These are phyloP conservation scores for Annona squamosa DNA, from an alignment of 164 flowering plant genomes.

Conservation along the genomic window DNA sequence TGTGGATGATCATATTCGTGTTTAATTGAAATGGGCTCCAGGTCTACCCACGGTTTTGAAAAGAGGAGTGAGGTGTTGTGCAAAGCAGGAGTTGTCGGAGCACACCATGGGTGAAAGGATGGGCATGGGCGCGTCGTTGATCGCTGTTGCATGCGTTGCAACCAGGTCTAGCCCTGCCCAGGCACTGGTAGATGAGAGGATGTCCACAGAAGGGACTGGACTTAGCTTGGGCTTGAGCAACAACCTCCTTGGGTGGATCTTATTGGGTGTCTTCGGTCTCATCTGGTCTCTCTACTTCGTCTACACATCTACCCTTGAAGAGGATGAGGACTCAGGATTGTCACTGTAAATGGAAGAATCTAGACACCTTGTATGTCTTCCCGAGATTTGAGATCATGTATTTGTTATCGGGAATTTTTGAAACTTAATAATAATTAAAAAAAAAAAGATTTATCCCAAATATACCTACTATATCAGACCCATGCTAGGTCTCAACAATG, in stretches of 20 bases:
- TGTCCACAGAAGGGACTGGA: conserved; percentile 95
- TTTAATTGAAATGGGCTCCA: conserved; percentile 6
- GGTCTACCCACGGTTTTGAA: conserved; percentile 41
- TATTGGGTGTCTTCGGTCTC: conserved; percentile 80
- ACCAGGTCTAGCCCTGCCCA: conserved; percentile 44
- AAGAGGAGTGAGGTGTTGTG: conserved; percentile 44
- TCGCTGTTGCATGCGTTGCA: conserved; percentile 41
- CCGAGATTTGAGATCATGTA: neutral
- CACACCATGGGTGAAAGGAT: conserved; percentile 8
- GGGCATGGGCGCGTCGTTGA: conserved; percentile 33
- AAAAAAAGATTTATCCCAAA: too few relatives aligned
- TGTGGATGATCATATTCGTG: neutral
- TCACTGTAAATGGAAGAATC: conserved; percentile 33
- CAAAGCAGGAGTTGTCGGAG: conserved; percentile 21
- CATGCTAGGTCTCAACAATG: too few relatives aligned
- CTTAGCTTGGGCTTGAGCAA: conserved; percentile 87
- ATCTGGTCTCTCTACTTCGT: conserved; percentile 69
- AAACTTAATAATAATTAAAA: too few relatives aligned
- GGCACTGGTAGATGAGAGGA: conserved; percentile 86
- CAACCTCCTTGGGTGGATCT: conserved; percentile 89
- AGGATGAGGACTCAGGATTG: conserved; percentile 95
- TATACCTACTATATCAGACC: too few relatives aligned
- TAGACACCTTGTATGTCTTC: neutral
- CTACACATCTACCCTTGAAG: conserved; percentile 72
- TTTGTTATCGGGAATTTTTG: too few relatives aligned